A percentile compares a stretch with the other conserved stretches of the same genome.
These are phyloP conservation scores for Magnusiomyces fungicola DNA, from an alignment of 1,139 yeast species.

Conservation along the genomic window DNA sequence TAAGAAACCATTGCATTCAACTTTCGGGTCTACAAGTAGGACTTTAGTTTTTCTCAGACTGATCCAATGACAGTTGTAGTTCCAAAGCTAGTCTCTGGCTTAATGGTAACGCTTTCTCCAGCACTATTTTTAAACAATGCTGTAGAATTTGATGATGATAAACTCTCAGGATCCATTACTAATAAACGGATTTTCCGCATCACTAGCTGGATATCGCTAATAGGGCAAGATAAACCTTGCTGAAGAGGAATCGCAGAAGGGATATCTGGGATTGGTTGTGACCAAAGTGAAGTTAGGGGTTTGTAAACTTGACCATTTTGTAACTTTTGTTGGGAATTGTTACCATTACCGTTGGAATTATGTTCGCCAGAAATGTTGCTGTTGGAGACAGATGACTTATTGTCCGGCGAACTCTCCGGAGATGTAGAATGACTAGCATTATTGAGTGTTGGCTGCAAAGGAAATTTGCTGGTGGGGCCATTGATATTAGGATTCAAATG, in stretches of 20 bases:
- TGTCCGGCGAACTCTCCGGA: background rate
- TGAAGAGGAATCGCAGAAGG: conserved; percentile 25
- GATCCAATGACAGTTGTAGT: background rate
- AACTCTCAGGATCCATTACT: background rate
- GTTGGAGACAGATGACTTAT: background rate
- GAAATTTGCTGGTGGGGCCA: background rate
- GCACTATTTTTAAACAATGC: background rate
- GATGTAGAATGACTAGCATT: background rate
- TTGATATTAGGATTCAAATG: background rate
- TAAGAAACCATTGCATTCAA: background rate
- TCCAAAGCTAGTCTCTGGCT: background rate
- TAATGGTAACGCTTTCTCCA: background rate
- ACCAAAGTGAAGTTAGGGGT: conserved; percentile 14
- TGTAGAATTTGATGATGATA: too few species aligned
- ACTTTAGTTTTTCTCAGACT: background rate
- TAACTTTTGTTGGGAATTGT: background rate
- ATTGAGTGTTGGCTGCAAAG: background rate
- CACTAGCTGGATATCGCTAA: conserved; percentile 18
- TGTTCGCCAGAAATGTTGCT: background rate
- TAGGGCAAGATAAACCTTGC: conserved; percentile 25
- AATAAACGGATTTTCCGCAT: conserved; percentile 7
- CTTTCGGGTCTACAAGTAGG: background rate
- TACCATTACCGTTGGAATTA: background rate
- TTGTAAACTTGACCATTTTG: background rate
- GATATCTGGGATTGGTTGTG: conserved; percentile 13